Conservation (phyloP, 345 rosid species). For the Eucalyptus fibrosa region DNA sequence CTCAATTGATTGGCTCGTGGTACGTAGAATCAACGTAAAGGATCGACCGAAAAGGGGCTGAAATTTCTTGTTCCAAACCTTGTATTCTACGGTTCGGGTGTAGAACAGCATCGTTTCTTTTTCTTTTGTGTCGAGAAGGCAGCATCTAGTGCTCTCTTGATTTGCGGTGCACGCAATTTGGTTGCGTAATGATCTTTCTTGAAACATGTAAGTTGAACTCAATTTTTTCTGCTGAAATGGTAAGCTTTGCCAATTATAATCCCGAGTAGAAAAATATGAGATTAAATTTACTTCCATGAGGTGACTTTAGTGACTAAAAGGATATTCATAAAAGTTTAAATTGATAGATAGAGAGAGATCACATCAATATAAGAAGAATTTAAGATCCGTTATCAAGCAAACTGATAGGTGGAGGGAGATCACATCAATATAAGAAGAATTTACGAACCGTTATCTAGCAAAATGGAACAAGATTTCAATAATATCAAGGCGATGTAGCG, state of each 20-base stretch:
- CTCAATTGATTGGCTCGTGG: background rate
- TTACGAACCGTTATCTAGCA: too few relatives aligned
- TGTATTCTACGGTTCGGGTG: background rate
- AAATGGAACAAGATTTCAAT: too few relatives aligned
- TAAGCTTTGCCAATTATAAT: background rate
- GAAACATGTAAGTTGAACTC: background rate
- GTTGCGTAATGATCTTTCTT: background rate
- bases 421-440: too few relatives aligned
- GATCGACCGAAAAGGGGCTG: background rate
- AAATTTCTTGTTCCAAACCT: background rate
- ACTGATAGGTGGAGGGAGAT: too few relatives aligned
- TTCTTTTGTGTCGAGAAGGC: background rate
- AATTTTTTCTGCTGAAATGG: background rate
- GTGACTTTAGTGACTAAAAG: too few relatives aligned
- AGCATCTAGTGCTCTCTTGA: background rate
- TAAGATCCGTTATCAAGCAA: too few relatives aligned
- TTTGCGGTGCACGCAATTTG: background rate
- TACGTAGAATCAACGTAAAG: background rate
- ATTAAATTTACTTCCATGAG: background rate
- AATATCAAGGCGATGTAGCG: too few relatives aligned
- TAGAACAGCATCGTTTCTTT: background rate
- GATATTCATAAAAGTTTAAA: too few relatives aligned
- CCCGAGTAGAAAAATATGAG: background rate
- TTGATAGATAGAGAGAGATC: too few relatives aligned
- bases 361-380: too few relatives aligned